Percentiles rank a stretch among this genome's conserved stretches.
Conservation (phyloP, 2,329 filamentous ascomycete species). For the Sporothrix pseudoabietina region DNA sequence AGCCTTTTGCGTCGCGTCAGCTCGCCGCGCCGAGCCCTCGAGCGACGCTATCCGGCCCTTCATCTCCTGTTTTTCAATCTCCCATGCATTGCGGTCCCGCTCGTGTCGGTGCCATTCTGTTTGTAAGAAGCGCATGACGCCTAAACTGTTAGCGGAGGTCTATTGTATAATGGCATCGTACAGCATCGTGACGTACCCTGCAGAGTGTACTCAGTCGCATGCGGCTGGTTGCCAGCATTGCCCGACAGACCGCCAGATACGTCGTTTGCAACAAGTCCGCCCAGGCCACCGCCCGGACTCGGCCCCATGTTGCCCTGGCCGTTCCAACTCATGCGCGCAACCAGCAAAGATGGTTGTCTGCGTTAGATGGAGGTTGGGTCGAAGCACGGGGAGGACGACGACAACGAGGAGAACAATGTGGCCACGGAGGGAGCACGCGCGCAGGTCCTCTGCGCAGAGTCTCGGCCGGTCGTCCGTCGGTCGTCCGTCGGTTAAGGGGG, state of each 20-base stretch:
- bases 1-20: conserved; percentile 85
- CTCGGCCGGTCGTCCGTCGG: not conserved
- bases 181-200: conserved; percentile 48
- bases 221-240: conserved; percentile 54
- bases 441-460: not conserved
- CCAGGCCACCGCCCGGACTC: conserved; percentile 45
- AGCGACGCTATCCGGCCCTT: conserved; percentile 93
- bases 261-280: conserved; percentile 48
- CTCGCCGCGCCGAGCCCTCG: conserved; percentile 84
- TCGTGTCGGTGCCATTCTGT: conserved; percentile 99
- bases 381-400: not conserved
- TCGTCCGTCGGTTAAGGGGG: not conserved
- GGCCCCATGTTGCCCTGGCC: conserved; percentile 45
- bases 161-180: not conserved
- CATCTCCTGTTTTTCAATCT: conserved; percentile 99
- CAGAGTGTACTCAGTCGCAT: conserved; percentile 64
- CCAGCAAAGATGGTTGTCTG: not conserved
- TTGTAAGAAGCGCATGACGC: conserved; percentile 98
- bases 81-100: conserved; percentile 96
- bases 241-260: conserved; percentile 43
- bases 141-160: conserved; percentile 47
- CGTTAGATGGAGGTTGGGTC: not conserved
- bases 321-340: conserved; percentile 34
- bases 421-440: not conserved
- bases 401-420: not conserved